Percentiles rank a stretch among this genome's conserved stretches.
These are phyloP conservation scores for Oryza glumipatula DNA, from an alignment of 176 grass and related monocot species.

Conservation along the genomic window DNA sequence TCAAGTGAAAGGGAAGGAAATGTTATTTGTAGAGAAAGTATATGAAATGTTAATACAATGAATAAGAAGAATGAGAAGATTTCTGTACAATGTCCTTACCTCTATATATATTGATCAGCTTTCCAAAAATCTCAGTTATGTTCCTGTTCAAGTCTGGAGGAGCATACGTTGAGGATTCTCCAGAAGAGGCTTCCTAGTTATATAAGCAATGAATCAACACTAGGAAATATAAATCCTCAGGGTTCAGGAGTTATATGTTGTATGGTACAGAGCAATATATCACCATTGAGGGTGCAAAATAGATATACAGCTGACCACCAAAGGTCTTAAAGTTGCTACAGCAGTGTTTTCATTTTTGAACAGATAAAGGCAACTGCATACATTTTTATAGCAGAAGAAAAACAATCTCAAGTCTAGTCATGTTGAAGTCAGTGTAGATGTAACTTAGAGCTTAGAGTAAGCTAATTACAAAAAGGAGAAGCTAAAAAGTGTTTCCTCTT, in stretches of 20 bases:
- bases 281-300: neutral
- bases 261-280: neutral
- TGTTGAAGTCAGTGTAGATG: constrained; percentile 14
- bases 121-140: constrained; percentile 90
- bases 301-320: neutral
- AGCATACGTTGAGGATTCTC: constrained; percentile 56
- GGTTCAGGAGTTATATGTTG: neutral
- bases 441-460: neutral
- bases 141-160: constrained; percentile 84
- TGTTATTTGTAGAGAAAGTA: neutral
- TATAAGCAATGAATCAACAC: constrained; percentile 25
- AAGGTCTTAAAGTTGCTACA: neutral
- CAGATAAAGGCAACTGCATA: neutral
- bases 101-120: constrained; percentile 90
- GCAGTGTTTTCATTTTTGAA: neutral
- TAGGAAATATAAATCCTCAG: neutral
- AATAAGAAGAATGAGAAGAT: neutral
- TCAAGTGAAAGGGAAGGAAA: constrained; percentile 27
- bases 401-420: neutral
- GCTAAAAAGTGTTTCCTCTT: neutral
- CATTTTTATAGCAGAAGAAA: constrained; percentile 5
- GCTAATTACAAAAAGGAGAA: neutral
- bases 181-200: constrained; percentile 58
- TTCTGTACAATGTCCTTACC: constrained; percentile 42
- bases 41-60: constrained; percentile 4